Conservation (phyloP, 2,329 filamentous ascomycete species). For the Aspergillus neotritici region DNA sequence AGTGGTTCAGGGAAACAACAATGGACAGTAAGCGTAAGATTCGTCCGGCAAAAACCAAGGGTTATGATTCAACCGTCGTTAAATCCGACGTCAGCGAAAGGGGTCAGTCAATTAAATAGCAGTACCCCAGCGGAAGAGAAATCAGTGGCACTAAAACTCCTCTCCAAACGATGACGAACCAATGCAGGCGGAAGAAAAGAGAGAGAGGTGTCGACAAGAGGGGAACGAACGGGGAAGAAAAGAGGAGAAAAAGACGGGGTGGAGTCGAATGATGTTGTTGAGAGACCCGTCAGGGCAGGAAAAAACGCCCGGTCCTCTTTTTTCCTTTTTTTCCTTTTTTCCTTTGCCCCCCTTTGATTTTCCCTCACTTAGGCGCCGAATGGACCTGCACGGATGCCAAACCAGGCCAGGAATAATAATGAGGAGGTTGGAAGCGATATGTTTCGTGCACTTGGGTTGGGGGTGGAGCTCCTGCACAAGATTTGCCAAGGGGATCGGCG, state of each 20-base stretch:
- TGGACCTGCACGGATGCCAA: no score
- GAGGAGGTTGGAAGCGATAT: no score
- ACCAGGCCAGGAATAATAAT: no score
- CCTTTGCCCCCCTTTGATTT: no score
- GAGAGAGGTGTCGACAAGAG: neutral
- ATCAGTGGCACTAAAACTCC: no score
- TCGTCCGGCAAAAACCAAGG: neutral
- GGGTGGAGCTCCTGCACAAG: neutral
- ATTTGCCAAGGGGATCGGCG: slow-evolving; percentile 1
- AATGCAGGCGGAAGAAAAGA: neutral
- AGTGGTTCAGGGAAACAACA: slow-evolving; percentile 1
- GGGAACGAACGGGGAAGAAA: slow-evolving; percentile 5
- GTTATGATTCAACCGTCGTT: no score
- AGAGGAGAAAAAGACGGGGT: slow-evolving; percentile 12
- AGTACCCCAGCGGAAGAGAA: no score
- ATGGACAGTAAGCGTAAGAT: neutral
- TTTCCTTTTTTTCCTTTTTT: no score
- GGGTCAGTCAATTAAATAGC: no score
- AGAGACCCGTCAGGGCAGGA: neutral
- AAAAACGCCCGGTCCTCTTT: neutral
- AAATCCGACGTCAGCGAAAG: neutral
- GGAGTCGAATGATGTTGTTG: slow-evolving; percentile 1
- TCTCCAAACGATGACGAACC: no score
- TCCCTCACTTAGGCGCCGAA: no score
- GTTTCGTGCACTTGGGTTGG: no score